Evolutionary conservation across 2,329 filamentous ascomycete genomes (phyloP).

Genomic region (Cryoendolithus antarcticus): DNA sequence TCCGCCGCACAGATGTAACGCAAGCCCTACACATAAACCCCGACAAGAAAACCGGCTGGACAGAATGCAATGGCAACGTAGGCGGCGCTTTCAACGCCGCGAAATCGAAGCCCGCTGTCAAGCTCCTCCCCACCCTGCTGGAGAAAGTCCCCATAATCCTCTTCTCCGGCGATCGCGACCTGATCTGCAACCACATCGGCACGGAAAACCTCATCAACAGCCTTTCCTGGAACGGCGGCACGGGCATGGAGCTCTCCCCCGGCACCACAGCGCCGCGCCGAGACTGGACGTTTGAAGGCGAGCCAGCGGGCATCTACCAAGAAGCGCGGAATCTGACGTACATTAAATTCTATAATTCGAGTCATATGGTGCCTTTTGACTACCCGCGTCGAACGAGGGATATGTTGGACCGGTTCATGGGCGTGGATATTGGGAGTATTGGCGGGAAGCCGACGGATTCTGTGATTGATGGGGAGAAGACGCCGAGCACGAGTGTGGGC

Average conservation of each 20-base stretch:
- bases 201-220: constrained; percentile 85
- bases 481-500: constrained; percentile 6
- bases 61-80: constrained; percentile 76
- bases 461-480: constrained; percentile 71
- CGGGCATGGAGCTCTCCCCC: constrained; percentile 76
- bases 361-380: constrained; percentile 97
- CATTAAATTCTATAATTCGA: constrained; percentile 86
- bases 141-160: constrained; percentile 67
- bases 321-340: constrained; percentile 92
- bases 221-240: constrained; percentile 82
- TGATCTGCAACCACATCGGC: constrained; percentile 95
- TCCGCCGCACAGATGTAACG: constrained; percentile 68
- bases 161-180: constrained; percentile 85
- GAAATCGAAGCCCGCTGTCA: constrained; percentile 60
- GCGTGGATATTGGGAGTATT: constrained; percentile 79
- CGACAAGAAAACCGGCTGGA: constrained; percentile 79
- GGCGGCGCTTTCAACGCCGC: constrained; percentile 55
- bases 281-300: constrained; percentile 86
- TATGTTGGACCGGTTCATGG: constrained; percentile 96
- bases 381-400: constrained; percentile 74
- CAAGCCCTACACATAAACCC: constrained; percentile 69
- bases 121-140: constrained; percentile 66
- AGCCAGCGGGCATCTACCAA: constrained; percentile 84
- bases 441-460: constrained; percentile 70
- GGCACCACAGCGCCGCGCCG: constrained; percentile 85